phyloP scores from a whole-genome alignment of 2,329 filamentous ascomycete genomes.

The Hymenoscyphus linearis region DNA sequence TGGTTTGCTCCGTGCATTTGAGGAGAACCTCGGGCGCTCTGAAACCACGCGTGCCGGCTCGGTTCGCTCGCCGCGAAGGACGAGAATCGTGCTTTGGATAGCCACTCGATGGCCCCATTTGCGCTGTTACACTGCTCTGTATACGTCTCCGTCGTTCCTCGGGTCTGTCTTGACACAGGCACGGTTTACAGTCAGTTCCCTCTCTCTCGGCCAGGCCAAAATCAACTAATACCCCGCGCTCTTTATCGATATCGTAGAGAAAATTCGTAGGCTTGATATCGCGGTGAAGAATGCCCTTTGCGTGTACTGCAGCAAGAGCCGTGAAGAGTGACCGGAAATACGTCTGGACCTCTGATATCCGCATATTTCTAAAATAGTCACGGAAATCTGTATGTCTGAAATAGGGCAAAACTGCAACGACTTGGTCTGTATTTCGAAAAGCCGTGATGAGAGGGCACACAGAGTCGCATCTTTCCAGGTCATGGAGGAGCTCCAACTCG shows the following conservation, averaged over 20 bases:
- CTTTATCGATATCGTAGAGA: conserved; percentile 76
- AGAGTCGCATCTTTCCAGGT: conserved; percentile 73
- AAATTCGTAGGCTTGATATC: conserved; percentile 99
- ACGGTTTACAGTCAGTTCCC: conserved; percentile 71
- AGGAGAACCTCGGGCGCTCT: conserved; percentile 93
- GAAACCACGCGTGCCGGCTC: conserved; percentile 91
- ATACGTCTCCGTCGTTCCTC: conserved; percentile 57
- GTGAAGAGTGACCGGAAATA: conserved; percentile 88
- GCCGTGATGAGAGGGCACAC: conserved; percentile 96
- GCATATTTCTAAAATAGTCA: conserved; percentile 88
- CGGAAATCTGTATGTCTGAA: conserved; percentile 95
- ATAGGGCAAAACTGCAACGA: conserved; percentile 90
- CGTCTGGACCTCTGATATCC: conserved; percentile 75
- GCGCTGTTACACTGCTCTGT: conserved; percentile 54
- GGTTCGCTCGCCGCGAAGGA: conserved; percentile 83
- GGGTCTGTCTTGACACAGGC: conserved; percentile 67
- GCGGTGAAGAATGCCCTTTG: conserved; percentile 79
- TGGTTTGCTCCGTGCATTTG: conserved; percentile 93
- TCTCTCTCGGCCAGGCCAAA: conserved; percentile 92
- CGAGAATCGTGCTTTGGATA: conserved; percentile 89
- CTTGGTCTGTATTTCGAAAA: conserved; percentile 91
- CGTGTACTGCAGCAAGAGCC: conserved; percentile 77
- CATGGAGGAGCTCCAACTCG: conserved; percentile 87
- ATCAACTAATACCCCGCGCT: conserved; percentile 90
- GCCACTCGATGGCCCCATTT: conserved; percentile 50